Percentiles rank a stretch among this genome's conserved stretches.
Evolutionary conservation across 768 basidiomycete species (phyloP).

Genomic region (Hydnum rufescens): DNA sequence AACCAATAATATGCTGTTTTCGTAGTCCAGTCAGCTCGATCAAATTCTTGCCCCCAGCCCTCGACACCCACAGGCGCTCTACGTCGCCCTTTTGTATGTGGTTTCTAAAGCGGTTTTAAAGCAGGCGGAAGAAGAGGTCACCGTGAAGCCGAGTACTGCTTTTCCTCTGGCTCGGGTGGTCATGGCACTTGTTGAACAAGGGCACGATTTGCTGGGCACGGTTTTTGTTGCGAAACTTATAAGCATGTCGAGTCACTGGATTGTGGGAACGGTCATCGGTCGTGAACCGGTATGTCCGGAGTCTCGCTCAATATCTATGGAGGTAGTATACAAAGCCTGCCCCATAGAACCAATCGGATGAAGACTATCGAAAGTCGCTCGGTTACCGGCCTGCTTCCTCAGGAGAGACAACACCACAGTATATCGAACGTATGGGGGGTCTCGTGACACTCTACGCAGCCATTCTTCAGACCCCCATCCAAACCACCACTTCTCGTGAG

Average conservation of each 20-base stretch:
- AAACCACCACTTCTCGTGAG: constrained; percentile 1
- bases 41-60: constrained; percentile 22
- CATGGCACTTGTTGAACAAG: constrained; percentile 37
- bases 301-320: no score
- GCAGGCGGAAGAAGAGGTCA: constrained; percentile 87
- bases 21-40: constrained; percentile 25
- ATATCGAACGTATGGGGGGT: constrained; percentile 48
- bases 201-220: constrained; percentile 38
- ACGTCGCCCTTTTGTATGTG: constrained; percentile 65
- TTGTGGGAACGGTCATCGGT: constrained; percentile 46
- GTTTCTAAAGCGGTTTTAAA: constrained; percentile 72
- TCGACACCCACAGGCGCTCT: constrained; percentile 25
- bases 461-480: constrained; percentile 26
- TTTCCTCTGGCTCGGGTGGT: constrained; percentile 63
- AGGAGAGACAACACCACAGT: constrained; percentile 40
- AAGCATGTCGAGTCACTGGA: constrained; percentile 79
- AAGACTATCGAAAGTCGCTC: constrained; percentile 21
- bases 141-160: constrained; percentile 71
- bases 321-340: not conserved
- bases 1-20: constrained; percentile 8
- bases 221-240: constrained; percentile 72
- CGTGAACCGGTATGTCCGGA: constrained; percentile 27
- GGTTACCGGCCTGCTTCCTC: constrained; percentile 15
- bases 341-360: constrained; percentile 18
- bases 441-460: constrained; percentile 77